phyloP scores from a whole-genome alignment of 1,139 yeast genomes.

The Saccharomyces hybrid region DNA sequence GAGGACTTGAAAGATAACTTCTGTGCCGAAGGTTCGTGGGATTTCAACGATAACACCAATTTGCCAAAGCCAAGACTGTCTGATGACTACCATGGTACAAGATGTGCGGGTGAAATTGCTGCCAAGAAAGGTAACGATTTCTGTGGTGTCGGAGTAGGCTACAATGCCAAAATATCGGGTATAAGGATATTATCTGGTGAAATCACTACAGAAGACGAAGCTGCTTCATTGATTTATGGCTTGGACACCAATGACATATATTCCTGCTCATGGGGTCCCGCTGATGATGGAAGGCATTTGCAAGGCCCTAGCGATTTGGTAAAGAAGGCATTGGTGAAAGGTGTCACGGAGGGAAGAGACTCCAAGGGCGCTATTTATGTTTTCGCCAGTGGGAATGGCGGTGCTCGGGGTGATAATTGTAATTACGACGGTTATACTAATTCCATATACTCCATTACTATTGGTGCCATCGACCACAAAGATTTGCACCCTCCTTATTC shows the following conservation, averaged over 20 bases:
- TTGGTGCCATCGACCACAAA: slow-evolving; percentile 82
- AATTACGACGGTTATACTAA: slow-evolving; percentile 97
- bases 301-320: slow-evolving; percentile 78
- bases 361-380: slow-evolving; percentile 85
- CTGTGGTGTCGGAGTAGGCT: slow-evolving; percentile 95
- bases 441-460: slow-evolving; percentile 89
- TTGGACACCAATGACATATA: slow-evolving; percentile 81
- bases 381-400: slow-evolving; percentile 97
- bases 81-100: slow-evolving; percentile 94
- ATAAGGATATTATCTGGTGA: slow-evolving; percentile 78
- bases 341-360: slow-evolving; percentile 75
- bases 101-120: slow-evolving; percentile 98
- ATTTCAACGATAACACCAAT: slow-evolving; percentile 68
- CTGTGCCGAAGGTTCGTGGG: slow-evolving; percentile 78
- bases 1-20: slow-evolving; percentile 67
- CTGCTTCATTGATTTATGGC: slow-evolving; percentile 75
- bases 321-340: slow-evolving; percentile 72
- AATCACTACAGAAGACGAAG: slow-evolving; percentile 82
- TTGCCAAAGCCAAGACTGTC: slow-evolving; percentile 70
- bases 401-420: slow-evolving; percentile 73
- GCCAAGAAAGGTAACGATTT: slow-evolving; percentile 71
- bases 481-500: slow-evolving; percentile 84
- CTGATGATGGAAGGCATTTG: slow-evolving; percentile 83
- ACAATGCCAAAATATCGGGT: slow-evolving; percentile 78
- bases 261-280: slow-evolving; percentile 98